These are phyloP conservation scores for Tuber aestivum DNA, from an alignment of 495 filamentous ascomycete species.

Conservation along the genomic window DNA sequence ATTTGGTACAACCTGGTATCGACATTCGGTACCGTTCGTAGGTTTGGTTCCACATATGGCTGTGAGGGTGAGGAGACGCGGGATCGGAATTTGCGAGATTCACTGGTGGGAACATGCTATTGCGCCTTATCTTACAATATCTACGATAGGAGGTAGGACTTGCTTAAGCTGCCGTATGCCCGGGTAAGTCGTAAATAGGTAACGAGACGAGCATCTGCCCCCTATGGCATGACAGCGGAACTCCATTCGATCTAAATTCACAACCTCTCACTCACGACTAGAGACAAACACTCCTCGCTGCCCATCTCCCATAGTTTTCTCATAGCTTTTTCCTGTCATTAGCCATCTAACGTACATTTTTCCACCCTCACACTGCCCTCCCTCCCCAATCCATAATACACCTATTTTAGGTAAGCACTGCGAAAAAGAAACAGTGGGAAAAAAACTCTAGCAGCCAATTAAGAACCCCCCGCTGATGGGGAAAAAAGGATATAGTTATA, in stretches of 20 bases:
- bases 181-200: not conserved
- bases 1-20: no score
- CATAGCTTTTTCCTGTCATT: not conserved
- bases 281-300: not conserved
- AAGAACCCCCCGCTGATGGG: not conserved
- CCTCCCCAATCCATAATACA: not conserved
- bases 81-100: not conserved
- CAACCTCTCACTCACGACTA: not conserved
- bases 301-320: not conserved
- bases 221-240: not conserved
- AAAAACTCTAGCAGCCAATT: conserved; percentile 3
- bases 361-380: not conserved
- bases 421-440: not conserved
- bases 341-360: not conserved
- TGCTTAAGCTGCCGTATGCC: not conserved
- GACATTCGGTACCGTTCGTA: no score
- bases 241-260: not conserved
- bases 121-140: not conserved
- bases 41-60: no score
- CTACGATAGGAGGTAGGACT: not conserved
- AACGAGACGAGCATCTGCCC: not conserved
- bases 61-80: not conserved
- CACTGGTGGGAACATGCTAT: not conserved
- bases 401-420: not conserved
- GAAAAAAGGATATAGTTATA: not conserved